A percentile compares a stretch with the other conserved stretches of the same genome.
Conservation (phyloP, 768 basidiomycete species). For the Agrocybe praecox region DNA sequence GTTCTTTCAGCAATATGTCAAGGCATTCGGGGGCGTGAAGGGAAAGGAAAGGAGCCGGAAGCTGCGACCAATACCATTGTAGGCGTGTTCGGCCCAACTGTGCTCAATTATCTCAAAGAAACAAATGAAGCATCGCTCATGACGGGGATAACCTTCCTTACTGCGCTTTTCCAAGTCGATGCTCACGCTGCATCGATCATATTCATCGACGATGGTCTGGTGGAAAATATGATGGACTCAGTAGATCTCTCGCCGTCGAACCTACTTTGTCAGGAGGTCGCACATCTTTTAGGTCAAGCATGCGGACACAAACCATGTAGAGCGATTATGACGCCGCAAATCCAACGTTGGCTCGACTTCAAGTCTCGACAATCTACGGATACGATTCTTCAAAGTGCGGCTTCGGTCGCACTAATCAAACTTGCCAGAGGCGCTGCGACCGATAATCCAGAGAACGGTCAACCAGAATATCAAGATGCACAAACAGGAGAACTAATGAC, state of each 20-base stretch:
- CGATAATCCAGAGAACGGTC: constrained; percentile 41
- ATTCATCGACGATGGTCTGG: constrained; percentile 61
- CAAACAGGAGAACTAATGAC: constrained; percentile 49
- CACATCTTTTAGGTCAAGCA: constrained; percentile 77
- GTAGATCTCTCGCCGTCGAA: constrained; percentile 63
- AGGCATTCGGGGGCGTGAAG: constrained; percentile 44
- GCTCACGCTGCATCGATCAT: constrained; percentile 65
- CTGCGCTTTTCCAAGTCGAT: constrained; percentile 87
- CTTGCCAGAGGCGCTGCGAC: constrained; percentile 57
- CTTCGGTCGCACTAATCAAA: constrained; percentile 80
- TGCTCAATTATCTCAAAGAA: constrained; percentile 55
- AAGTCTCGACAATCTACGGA: constrained; percentile 53
- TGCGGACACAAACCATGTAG: constrained; percentile 76
- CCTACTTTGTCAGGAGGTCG: constrained; percentile 58
- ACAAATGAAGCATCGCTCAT: constrained; percentile 55
- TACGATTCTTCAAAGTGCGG: constrained; percentile 53
- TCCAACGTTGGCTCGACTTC: constrained; percentile 67
- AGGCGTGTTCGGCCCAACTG: constrained; percentile 49
- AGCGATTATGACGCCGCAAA: constrained; percentile 55
- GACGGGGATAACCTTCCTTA: constrained; percentile 63
- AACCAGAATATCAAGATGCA: constrained; percentile 14
- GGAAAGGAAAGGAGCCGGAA: constrained; percentile 41
- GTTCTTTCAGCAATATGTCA: constrained; percentile 71
- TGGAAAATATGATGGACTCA: constrained; percentile 68
- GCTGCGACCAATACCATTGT: constrained; percentile 51